Conservation (phyloP, 2,329 filamentous ascomycete species). For the Pseudogymnoascus sp. region DNA sequence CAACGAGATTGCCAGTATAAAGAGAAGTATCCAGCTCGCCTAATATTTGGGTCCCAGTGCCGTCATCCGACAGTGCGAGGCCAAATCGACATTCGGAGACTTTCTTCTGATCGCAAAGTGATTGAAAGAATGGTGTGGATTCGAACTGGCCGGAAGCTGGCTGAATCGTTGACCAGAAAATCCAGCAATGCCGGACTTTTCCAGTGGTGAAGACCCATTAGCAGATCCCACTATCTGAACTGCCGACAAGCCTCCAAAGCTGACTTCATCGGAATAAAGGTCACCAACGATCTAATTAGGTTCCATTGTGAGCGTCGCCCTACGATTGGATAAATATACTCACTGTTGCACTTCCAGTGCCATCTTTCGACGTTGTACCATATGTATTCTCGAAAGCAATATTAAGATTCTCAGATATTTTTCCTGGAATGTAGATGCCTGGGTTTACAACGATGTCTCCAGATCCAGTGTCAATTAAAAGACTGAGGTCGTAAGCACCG, state of each 20-base stretch:
- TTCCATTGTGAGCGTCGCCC: neutral
- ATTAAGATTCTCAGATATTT: neutral
- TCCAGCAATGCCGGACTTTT: neutral
- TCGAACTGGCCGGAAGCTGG: neutral
- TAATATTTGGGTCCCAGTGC: neutral
- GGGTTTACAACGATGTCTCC: conserved; percentile 16
- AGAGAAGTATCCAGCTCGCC: neutral
- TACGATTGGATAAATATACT: neutral
- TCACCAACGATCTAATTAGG: neutral
- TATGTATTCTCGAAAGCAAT: neutral
- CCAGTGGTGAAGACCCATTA: neutral
- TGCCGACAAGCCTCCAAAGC: neutral
- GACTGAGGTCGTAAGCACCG: neutral
- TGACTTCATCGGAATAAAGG: neutral
- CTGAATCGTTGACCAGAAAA: neutral
- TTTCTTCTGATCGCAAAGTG: neutral
- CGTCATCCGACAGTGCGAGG: neutral
- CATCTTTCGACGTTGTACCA: neutral
- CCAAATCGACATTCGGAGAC: neutral
- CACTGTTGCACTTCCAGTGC: neutral
- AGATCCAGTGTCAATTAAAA: conserved; percentile 16
- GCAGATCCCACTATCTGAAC: neutral
- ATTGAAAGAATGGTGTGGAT: neutral
- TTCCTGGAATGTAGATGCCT: conserved; percentile 7
- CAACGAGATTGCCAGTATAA: neutral